Base-by-base conservation (phyloP, 2,329 filamentous ascomycete genomes). In the Cladophialophora yegresii region DNA sequence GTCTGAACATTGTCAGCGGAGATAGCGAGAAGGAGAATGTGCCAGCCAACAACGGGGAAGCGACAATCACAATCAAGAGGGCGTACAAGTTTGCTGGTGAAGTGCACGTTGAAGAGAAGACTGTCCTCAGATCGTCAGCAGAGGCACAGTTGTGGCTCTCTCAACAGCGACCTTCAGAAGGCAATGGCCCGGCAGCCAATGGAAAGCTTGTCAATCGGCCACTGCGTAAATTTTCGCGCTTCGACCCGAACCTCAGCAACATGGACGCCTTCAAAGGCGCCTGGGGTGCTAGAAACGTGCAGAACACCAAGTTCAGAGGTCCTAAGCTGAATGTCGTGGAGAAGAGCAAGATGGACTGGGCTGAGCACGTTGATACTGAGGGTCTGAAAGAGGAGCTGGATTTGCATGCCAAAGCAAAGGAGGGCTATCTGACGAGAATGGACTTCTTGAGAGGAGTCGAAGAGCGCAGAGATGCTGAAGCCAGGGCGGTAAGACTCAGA, bases 271-370 rank as follows among this genome's bases (percentile, higher is more conserved):
- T 77, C 63, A 69, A 75, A 73, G 65, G 76, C 68, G 59, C 60
- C n/a, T 72, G 70, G 67, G 59, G 68, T 23, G 61, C 71, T 0
- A 72, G 69, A 54, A 62, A 61, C 28, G 61, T 64, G 6, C 70
- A 70, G 7, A 70, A 71, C 43, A 73, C 72, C 64, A 70, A 73
- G 64, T 66, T 78, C 72, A 70, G 81, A 76, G 77, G 83, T 71
- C 82, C 84, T 63, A 88, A 87, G 71, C 82, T 89, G 76, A 88
- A 87, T 69, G 87, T 86, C 0, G 84, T 89, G 56, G 85, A 87
- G 75, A 89, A 88, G 75, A 87, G 84, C 32, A 82, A 85, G 59
- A 77, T 88, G 71, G 86, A 89, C 70, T 89, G 86, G 86, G 85
- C 84, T 22, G 81, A 82, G 10, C 87, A 86, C 71, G 86, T 89